A percentile compares a stretch with the other conserved stretches of the same genome.
These are phyloP conservation scores for grape (Vitis vinifera) DNA, from an alignment of 164 flowering plant genomes.

Conservation along the genomic window ASM3070453v1 NC_081822.1:13585001-13585500, in stretches of 20 bases:
- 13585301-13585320: not conserved
- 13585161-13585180: conserved; percentile 95
- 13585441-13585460: too few species aligned
- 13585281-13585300: not conserved
- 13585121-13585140: conserved; percentile 84
- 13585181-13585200: conserved; percentile 80
- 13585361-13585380: conserved; percentile 82
- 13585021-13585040: too few species aligned
- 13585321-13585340: conserved; percentile 22
- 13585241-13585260: not conserved
- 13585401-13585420: conserved; percentile 79
- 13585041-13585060: too few species aligned
- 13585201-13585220: conserved; percentile 87
- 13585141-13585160: conserved; percentile 97
- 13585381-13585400: conserved; percentile 82
- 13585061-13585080: conserved; percentile 22
- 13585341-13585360: conserved; percentile 93
- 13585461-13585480: too few species aligned
- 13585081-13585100: conserved; percentile 63
- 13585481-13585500: too few species aligned
- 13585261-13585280: too few species aligned
- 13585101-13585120: conserved; percentile 65
- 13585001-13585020: too few species aligned
- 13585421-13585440: conserved; percentile 37
- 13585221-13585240: conserved; percentile 71